Base-by-base conservation (phyloP, 129 eudicot genomes). In the Silybum marianum region DNA sequence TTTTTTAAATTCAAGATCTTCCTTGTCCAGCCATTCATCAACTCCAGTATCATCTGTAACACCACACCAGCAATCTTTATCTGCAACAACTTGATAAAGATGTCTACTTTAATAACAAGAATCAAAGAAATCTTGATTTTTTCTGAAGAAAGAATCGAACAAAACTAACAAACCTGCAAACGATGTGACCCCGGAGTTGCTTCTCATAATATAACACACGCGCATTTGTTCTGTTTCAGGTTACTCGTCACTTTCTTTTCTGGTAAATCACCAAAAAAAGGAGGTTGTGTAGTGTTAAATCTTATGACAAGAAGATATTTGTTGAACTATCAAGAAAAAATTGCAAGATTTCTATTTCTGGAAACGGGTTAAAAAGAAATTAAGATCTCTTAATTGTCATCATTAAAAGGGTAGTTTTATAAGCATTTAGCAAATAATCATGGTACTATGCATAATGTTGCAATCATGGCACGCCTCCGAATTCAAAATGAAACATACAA, bases 171-270 rank as follows among this genome's bases (percentile, higher is more conserved):
- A 62, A 75, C 82, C 84, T 81, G 66, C 63, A 48, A 23, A 38
- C 44, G 51, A 72, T 46, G 42, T 19, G 44, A 62, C 76, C 72
- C n/a, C 32, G 36, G 38, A 79, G 66, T 72, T 67, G 81, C 67
- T 42, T 67, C 77, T 88, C 78, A 90, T 82, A 90, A 81, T 81
- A 90, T 90, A 24, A 85, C 91, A 81, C 94, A 90, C 0, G 70
- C 80, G 19, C 94, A 90, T 71, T 82, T 90, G 81, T 86, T 87
- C 79, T 88, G 91, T 69, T 85, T 84, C 18, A 81, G 84, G 73
- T 84, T 83, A 42, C 75, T 77, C 22, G 77, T 26, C 25, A 51
- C 77, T 82, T 90, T 90, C 83, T 85, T 90, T 51, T 85, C 94
- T 90, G 94, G 78, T 75, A 23, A 76, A 79, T 58, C 30, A 48